Evolutionary conservation across 2,329 filamentous ascomycete species (phyloP), one percentile per base, ranked within the genome.

Genomic region (Cladosporium colombiae): DNA sequence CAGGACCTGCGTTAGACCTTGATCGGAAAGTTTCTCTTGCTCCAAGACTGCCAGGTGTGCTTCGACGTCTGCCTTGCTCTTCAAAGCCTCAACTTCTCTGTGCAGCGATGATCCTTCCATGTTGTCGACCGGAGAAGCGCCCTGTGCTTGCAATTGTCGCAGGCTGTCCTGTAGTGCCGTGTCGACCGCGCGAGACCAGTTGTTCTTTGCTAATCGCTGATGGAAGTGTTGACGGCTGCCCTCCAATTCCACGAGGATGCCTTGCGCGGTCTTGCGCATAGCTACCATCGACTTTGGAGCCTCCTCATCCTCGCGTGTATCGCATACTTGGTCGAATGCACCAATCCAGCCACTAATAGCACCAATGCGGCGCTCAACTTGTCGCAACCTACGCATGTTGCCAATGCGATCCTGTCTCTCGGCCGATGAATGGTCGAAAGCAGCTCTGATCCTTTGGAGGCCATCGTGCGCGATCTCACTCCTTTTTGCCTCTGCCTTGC

Each of bases 321-420:
- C 91, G 71, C 90, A 94, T 2, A 96, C 86, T 1, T 85, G 83
- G 69, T 98, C 94, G 72, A 98, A 99, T 1, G 93, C 92, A 1
- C 91, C 91, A 65, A 97, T 90, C 95, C 95, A 99, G 1, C 90
- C 89, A 3, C 91, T 93, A n/a, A 99, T 84, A 67, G 96, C 83
- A 7, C 88, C 85, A 68, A 97, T 96, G 18, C 95, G 88, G 70
- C 92, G 87, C 79, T 97, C 92, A 35, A 97, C 88, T 63, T 91
- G 88, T 71, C 90, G 89, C 66, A 96, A 81, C 71, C 91, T 92
- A 80, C 92, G 92, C 88, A 96, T 92, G 73, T 89, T 89, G 66
- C 82, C 86, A 52, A 91, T 83, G 71, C 91, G 91, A 68, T 97
- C 93, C 73, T 90, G 88, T 59, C 95, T 86, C 76, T 98, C 92